Evolutionary conservation across 768 basidiomycete species (phyloP).

Genomic region (Tylopilus felleus): DNA sequence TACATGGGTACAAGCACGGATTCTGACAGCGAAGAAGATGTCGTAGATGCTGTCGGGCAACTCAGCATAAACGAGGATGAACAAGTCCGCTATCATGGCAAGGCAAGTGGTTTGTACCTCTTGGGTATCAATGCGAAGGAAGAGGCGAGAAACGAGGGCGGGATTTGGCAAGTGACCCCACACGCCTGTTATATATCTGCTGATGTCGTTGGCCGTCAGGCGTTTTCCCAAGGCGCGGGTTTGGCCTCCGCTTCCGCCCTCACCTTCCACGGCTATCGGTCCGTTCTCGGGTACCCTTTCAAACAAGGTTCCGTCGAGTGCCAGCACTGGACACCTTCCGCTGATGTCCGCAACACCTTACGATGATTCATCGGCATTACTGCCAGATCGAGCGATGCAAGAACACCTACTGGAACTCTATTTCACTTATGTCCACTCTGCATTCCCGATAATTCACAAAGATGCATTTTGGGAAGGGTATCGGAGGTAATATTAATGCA

Average conservation of each 20-base stretch:
- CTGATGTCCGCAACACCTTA: constrained; percentile 27
- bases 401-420: constrained; percentile 72
- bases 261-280: constrained; percentile 7
- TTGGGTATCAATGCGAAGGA: constrained; percentile 57
- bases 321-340: constrained; percentile 8
- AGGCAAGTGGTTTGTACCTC: constrained; percentile 77
- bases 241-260: constrained; percentile 63
- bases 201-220: constrained; percentile 38
- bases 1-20: constrained; percentile 33
- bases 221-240: constrained; percentile 86
- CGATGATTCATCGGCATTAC: constrained; percentile 37
- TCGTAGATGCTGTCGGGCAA: constrained; percentile 77
- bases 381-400: constrained; percentile 62
- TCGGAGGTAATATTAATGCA: constrained; percentile 32
- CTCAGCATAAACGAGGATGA: constrained; percentile 84
- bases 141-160: constrained; percentile 69
- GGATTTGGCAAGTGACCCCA: constrained; percentile 58
- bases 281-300: constrained; percentile 1
- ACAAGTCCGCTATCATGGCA: constrained; percentile 84
- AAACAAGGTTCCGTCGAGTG: constrained; percentile 7
- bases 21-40: constrained; percentile 40
- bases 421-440: constrained; percentile 78
- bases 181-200: constrained; percentile 9
- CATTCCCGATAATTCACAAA: constrained; percentile 76
- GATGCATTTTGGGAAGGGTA: constrained; percentile 61